These are phyloP conservation scores for Zoysia matrella DNA, from an alignment of 202 grass and related monocot genomes.

Conservation along the genomic window DNA sequence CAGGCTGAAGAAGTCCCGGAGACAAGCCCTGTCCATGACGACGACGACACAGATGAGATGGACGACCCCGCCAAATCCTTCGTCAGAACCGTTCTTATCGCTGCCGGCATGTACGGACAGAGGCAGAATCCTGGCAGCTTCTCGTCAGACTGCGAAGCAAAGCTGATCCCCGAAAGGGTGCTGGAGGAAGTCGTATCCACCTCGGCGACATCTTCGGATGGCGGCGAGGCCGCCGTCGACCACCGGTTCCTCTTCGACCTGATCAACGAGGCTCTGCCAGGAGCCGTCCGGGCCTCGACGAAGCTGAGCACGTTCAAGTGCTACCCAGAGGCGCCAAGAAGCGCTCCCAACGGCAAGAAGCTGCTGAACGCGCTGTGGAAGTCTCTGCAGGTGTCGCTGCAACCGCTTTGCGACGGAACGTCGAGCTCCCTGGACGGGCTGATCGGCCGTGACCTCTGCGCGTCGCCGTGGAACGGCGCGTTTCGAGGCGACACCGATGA, in stretches of 20 bases:
- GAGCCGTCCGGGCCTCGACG: constrained; percentile 35
- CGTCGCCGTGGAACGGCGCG: constrained; percentile 54
- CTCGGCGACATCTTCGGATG: neutral
- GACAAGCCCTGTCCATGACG: constrained; percentile 31
- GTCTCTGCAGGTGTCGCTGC: constrained; percentile 44
- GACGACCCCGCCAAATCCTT: constrained; percentile 25
- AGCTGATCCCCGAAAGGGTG: constrained; percentile 68
- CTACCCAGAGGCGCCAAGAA: constrained; percentile 16
- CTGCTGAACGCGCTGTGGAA: too few relatives aligned
- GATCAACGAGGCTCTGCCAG: constrained; percentile 70
- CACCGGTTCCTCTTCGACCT: constrained; percentile 36
- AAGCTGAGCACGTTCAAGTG: constrained; percentile 54
- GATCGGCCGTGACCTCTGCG: constrained; percentile 66
- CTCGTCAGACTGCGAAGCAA: constrained; percentile 39
- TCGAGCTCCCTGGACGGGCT: constrained; percentile 58
- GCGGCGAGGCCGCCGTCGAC: constrained; percentile 11
- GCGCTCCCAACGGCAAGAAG: neutral
- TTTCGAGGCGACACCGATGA: constrained; percentile 61
- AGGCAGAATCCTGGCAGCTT: constrained; percentile 23
- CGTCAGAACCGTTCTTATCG: constrained; percentile 9
- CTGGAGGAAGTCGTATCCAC: constrained; percentile 65
- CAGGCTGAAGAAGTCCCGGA: constrained; percentile 35
- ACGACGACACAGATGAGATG: constrained; percentile 26
- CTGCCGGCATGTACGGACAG: constrained; percentile 53
- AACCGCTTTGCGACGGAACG: constrained; percentile 18